Evolutionary conservation across 257 asterid species (phyloP).

Genomic region (Leonotis leonurus): DNA sequence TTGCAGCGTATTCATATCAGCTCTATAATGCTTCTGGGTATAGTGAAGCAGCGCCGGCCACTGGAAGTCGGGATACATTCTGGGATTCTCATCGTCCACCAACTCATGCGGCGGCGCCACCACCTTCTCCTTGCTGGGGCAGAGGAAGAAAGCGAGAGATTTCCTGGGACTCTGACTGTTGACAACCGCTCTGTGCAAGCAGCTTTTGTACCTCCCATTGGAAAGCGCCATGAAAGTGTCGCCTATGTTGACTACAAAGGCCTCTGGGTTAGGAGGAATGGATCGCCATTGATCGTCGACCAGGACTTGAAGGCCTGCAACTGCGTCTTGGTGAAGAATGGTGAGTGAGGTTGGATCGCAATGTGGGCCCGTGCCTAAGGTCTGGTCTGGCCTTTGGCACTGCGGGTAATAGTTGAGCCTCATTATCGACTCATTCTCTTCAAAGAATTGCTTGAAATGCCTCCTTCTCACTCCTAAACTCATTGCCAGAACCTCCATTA

Average conservation of each 20-base stretch:
- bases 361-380: slow-evolving; percentile 88
- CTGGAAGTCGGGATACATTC: slow-evolving; percentile 70
- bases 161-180: slow-evolving; percentile 69
- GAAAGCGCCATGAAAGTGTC: slow-evolving; percentile 94
- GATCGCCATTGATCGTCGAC: slow-evolving; percentile 68
- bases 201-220: slow-evolving; percentile 73
- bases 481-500: slow-evolving; percentile 73
- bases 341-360: slow-evolving; percentile 84
- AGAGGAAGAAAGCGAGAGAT: slow-evolving; percentile 83
- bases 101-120: slow-evolving; percentile 73
- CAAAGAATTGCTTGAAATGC: slow-evolving; percentile 43
- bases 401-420: slow-evolving; percentile 76
- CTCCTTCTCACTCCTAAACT: slow-evolving; percentile 42
- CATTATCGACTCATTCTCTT: slow-evolving; percentile 76
- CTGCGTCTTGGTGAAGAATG: slow-evolving; percentile 73
- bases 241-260: slow-evolving; percentile 82
- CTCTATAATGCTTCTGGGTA: slow-evolving; percentile 83
- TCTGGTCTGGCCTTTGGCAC: slow-evolving; percentile 67
- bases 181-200: slow-evolving; percentile 89
- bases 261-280: slow-evolving; percentile 42
- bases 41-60: slow-evolving; percentile 70
- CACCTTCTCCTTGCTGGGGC: slow-evolving; percentile 71
- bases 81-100: slow-evolving; percentile 64
- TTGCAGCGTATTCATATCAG: slow-evolving; percentile 69
- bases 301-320: slow-evolving; percentile 76